These are phyloP conservation scores for Fusarium sororula DNA, from an alignment of 2,329 filamentous ascomycete species.

Conservation along the genomic window DNA sequence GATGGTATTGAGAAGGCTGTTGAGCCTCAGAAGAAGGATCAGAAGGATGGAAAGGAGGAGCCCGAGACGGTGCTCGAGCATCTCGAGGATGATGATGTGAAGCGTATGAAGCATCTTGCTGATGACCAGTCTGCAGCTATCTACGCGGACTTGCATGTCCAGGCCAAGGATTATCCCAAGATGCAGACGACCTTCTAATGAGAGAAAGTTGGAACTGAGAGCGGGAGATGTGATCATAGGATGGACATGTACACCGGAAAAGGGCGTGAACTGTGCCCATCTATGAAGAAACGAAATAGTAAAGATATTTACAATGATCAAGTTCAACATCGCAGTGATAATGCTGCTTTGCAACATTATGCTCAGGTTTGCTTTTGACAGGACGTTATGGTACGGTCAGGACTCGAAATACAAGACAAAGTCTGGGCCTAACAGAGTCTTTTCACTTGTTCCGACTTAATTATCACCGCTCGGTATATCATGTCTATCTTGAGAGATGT, in stretches of 20 bases:
- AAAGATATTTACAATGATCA: not conserved
- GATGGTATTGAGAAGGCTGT: constrained; percentile 65
- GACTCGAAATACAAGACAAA: not conserved
- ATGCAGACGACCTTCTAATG: constrained; percentile 42
- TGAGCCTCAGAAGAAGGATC: constrained; percentile 50
- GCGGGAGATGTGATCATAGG: not conserved
- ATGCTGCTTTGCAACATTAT: accelerated
- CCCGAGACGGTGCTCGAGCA: constrained; percentile 77
- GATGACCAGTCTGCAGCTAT: constrained; percentile 53
- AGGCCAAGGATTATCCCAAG: constrained; percentile 41
- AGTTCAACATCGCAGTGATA: accelerated
- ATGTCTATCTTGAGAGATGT: not conserved
- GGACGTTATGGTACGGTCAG: not conserved
- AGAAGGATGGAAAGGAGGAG: constrained; percentile 54
- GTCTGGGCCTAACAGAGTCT: not conserved
- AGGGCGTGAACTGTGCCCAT: not conserved
- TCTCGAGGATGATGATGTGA: constrained; percentile 77
- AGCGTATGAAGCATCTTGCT: constrained; percentile 66
- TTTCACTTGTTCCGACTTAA: not conserved
- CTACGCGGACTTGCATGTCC: constrained; percentile 37
- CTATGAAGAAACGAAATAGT: not conserved
- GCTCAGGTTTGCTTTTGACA: too few relatives aligned
- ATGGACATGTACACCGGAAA: not conserved
- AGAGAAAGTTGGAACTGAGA: not conserved
- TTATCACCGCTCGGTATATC: not conserved